Evolutionary conservation across 1,284 basidiomycete species (phyloP).

Genomic region (Xerocomus minutiporus): DNA sequence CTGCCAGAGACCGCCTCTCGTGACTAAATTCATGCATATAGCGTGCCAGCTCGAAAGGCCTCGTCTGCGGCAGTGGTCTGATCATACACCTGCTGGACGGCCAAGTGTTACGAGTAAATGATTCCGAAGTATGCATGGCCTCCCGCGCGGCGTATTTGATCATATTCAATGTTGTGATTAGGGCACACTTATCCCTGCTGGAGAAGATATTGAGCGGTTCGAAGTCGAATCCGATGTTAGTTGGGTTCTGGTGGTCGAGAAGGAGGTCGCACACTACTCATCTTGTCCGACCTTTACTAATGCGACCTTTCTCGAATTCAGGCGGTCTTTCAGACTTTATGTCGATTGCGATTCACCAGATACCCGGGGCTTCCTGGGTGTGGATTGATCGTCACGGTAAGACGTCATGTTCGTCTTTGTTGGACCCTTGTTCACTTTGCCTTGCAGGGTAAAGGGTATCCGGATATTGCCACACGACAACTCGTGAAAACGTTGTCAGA

Average conservation of each 20-base stretch:
- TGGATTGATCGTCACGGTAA: conserved; percentile 71
- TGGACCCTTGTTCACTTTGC: conserved; percentile 9
- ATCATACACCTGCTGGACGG: conserved; percentile 55
- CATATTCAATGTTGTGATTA: conserved; percentile 27
- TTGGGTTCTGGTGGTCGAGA: conserved; percentile 88
- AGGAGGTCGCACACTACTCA: conserved; percentile 59
- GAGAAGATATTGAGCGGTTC: conserved; percentile 64
- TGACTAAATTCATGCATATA: conserved; percentile 31
- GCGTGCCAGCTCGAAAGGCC: conserved; percentile 85
- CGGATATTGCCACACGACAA: conserved; percentile 84
- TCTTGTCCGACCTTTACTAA: conserved; percentile 1
- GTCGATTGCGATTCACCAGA: conserved; percentile 49
- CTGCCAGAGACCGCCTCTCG: background rate
- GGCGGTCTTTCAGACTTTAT: conserved; percentile 87
- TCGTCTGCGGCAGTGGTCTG: conserved; percentile 68
- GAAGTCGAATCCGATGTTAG: conserved; percentile 47
- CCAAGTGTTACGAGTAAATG: conserved; percentile 45
- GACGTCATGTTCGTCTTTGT: background rate
- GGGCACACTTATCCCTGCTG: conserved; percentile 72
- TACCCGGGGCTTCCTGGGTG: conserved; percentile 47
- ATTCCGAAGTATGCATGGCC: conserved; percentile 48
- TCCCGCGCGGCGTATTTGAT: background rate
- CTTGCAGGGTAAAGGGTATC: conserved; percentile 87
- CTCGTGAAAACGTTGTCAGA: conserved; percentile 69
- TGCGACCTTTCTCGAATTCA: conserved; percentile 28